Evolutionary conservation across 2,329 filamentous ascomycete species (phyloP), one percentile per base, ranked within the genome.

Genomic region (Hirsutella rhossiliensis): DNA sequence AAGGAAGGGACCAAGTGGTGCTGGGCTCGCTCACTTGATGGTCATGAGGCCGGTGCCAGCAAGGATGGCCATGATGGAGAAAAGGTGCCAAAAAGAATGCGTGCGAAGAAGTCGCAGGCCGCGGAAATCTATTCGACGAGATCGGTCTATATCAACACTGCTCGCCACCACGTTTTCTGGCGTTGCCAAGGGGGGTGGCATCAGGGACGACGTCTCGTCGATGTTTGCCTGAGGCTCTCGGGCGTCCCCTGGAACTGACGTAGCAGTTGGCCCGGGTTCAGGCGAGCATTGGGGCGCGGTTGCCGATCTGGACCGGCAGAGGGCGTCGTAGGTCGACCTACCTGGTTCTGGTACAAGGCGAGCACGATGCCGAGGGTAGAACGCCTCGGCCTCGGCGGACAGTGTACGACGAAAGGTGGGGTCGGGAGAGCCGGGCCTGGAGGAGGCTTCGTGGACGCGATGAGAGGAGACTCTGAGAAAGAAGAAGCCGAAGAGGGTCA

Each of bases 1-100:
- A 7, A 5, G 11, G 9, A 30, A 3, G 6, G 11, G n/a, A n/a
- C n/a, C n/a, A n/a, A n/a, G n/a, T n/a, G n/a, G n/a, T n/a, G n/a
- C n/a, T n/a, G n/a, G n/a, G n/a, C n/a, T n/a, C n/a, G 69, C 84
- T 63, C 72, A 94, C 88, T 98, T 98, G 66, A 98, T 98, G 0
- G 90, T 97, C 92, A 98, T 98, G 51, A 98, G 68, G 11, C 92
- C 92, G 54, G 96, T 84, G 43, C 92, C 92, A 5, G 88, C 87
- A 49, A 97, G 70, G n/a, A 96, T 76, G 34, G 82, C 88, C 75
- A 98, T 86, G 52, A 95, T 80, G 45, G 76, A 63, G 62, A 94
- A 97, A 27, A 94, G 67, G 56, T 94, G 84, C 88, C 89, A 97
- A 63, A 97, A 98, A 51, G 94, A 84, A 40, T 80, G 56, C 48